Conservation (phyloP, 768 basidiomycete species). For the Mycena capillaripes region DNA sequence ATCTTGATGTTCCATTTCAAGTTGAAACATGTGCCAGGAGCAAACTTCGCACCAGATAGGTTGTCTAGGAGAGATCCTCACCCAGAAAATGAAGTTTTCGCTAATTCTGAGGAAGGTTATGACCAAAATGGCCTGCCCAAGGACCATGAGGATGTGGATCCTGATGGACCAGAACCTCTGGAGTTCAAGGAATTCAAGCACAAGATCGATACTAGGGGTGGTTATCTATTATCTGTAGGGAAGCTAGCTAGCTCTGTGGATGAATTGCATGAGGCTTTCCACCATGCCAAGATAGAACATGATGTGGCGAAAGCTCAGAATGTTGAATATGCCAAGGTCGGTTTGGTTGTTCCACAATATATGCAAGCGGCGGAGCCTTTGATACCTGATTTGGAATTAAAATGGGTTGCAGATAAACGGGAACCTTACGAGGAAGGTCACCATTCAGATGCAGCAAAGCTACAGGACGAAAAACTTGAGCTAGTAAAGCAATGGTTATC, state of each 20-base stretch:
- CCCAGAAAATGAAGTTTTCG: constrained; percentile 48
- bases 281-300: neutral
- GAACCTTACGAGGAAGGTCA: neutral
- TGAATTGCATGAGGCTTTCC: neutral
- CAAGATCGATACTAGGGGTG: neutral
- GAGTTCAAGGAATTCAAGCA: constrained; percentile 4
- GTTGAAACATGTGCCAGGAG: constrained; percentile 42
- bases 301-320: neutral
- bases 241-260: neutral
- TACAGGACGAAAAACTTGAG: neutral
- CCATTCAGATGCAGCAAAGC: neutral
- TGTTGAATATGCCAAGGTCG: neutral
- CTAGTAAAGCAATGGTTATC: neutral
- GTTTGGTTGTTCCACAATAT: neutral
- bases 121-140: neutral
- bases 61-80: constrained; percentile 19
- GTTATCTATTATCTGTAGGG: neutral
- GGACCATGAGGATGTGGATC: neutral
- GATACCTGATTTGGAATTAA: neutral
- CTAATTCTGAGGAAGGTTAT: constrained; percentile 25
- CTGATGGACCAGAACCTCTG: neutral
- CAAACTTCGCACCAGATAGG: neutral
- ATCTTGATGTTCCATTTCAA: constrained; percentile 50
- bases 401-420: neutral
- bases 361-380: neutral